Conservation (phyloP, 164 flowering plant genomes). For the Magnolia kwangsiensis region DNA sequence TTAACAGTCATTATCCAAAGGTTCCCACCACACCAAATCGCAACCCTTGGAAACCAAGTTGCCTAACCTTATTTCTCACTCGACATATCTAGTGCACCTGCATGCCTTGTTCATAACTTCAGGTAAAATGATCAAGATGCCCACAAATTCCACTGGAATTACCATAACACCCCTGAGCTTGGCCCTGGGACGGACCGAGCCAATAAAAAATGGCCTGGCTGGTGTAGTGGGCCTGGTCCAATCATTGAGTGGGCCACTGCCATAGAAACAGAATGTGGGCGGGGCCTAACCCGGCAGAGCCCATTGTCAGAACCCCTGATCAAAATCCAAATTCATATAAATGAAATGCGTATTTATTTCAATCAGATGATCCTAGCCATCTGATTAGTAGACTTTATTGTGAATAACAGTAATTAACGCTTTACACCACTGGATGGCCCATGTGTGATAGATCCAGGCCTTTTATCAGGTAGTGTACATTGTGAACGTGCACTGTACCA, state of each 20-base stretch:
- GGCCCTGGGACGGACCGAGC: no score
- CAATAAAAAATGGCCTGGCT: neutral
- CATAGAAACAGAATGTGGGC: no score
- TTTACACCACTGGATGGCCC: no score
- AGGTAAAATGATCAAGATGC: neutral
- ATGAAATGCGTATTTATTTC: no score
- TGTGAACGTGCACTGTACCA: no score
- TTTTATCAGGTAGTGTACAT: no score
- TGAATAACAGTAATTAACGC: no score
- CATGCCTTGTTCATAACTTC: neutral
- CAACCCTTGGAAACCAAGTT: constrained; percentile 17
- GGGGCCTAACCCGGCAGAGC: neutral
- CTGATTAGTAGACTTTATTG: no score
- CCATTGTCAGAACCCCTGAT: neutral
- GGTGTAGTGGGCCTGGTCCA: neutral
- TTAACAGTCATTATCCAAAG: neutral
- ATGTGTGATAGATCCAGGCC: no score
- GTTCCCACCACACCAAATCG: constrained; percentile 14
- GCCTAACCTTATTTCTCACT: neutral
- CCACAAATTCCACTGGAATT: neutral
- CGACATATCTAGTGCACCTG: neutral
- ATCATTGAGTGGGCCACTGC: neutral
- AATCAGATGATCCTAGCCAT: no score
- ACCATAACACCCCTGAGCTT: no score
- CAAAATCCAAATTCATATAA: neutral